Conservation (phyloP, 345 rosid genomes). For the Gossypium arboreum region DNA sequence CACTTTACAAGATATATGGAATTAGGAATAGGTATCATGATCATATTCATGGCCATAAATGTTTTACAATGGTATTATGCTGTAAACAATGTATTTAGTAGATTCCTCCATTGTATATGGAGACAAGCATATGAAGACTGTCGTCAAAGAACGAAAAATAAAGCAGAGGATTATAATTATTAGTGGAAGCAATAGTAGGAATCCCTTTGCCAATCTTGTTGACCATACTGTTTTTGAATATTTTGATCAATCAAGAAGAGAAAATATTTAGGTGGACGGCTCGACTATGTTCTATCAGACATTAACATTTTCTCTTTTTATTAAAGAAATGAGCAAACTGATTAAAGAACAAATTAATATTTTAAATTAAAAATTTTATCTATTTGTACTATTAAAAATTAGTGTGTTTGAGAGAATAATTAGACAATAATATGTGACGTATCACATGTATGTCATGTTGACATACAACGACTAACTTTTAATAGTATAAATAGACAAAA, state of each 20-base stretch:
- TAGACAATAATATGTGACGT: too few species aligned
- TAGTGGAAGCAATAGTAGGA: not conserved
- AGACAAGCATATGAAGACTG: constrained; percentile 19
- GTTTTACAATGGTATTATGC: constrained; percentile 14
- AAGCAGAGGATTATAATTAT: not conserved
- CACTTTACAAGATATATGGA: not conserved
- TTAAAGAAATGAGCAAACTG: too few species aligned
- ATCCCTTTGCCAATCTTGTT: not conserved
- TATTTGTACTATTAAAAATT: too few species aligned
- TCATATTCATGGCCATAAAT: constrained; percentile 10
- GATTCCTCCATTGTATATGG: constrained; percentile 24
- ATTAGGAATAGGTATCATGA: not conserved
- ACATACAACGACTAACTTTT: too few species aligned
- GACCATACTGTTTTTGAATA: not conserved
- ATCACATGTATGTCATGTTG: too few species aligned
- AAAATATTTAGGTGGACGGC: not conserved
- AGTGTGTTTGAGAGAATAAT: too few species aligned
- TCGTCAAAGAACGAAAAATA: not conserved
- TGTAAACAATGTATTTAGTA: not conserved
- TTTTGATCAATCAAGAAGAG: not conserved
- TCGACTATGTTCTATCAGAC: not conserved
- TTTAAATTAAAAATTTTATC: too few species aligned
- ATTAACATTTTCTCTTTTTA: too few species aligned
- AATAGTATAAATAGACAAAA: too few species aligned
- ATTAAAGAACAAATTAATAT: too few species aligned